Evolutionary conservation across 129 eudicot genomes (phyloP).

Genomic region (Cynara cardunculus): DNA sequence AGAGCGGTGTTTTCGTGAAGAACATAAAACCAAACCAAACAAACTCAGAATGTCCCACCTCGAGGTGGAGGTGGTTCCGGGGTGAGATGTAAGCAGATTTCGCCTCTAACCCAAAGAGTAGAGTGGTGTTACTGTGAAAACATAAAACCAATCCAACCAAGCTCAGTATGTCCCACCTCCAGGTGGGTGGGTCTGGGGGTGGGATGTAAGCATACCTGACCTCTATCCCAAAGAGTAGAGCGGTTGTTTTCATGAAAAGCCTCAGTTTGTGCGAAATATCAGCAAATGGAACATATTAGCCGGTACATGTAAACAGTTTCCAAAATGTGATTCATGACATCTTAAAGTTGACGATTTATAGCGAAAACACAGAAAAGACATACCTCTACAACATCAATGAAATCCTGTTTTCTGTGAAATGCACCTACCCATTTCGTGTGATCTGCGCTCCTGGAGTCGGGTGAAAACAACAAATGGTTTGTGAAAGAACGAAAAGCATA

Average conservation of each 20-base stretch:
- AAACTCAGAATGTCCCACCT: no score
- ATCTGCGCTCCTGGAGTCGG: constrained; percentile 75
- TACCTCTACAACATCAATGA: constrained; percentile 95
- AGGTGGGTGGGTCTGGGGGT: no score
- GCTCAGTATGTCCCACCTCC: no score
- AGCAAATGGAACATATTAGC: not conserved
- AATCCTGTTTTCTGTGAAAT: constrained; percentile 83
- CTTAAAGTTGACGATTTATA: not conserved
- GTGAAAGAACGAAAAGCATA: not conserved
- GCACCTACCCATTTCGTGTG: constrained; percentile 96
- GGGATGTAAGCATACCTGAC: no score
- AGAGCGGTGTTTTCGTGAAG: no score
- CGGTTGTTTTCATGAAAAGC: not conserved
- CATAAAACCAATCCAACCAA: no score
- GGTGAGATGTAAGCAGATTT: no score
- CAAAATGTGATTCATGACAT: not conserved
- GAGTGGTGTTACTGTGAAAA: no score
- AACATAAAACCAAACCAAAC: no score
- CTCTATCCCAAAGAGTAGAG: not conserved
- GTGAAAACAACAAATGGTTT: not conserved
- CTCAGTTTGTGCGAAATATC: not conserved
- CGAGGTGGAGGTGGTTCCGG: no score
- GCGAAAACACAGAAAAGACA: constrained; percentile 4
- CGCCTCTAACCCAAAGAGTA: no score
- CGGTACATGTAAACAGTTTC: not conserved